A percentile compares a stretch with the other conserved stretches of the same genome.
These are phyloP conservation scores for Stagonosporopsis tanaceti DNA, from an alignment of 2,329 filamentous ascomycete genomes.

Conservation along the genomic window DNA sequence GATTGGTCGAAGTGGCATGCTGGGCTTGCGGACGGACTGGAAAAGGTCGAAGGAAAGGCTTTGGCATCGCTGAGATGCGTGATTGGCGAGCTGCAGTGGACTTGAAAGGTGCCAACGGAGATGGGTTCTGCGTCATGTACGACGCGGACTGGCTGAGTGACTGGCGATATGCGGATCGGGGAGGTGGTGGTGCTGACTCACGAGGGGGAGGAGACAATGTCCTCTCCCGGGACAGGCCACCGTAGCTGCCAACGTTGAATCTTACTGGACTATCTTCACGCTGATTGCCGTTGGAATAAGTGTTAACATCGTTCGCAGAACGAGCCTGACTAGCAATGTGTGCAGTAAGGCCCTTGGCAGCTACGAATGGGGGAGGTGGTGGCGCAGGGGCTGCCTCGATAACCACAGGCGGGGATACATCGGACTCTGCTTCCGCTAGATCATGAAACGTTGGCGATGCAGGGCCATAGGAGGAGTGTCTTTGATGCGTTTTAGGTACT, in stretches of 20 bases:
- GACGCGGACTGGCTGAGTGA: conserved; percentile 31
- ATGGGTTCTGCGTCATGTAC: conserved; percentile 7
- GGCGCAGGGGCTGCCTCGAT: neutral
- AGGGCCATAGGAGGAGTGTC: conserved; percentile 43
- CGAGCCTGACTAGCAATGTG: conserved; percentile 19
- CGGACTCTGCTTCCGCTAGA: conserved; percentile 15
- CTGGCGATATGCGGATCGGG: conserved; percentile 34
- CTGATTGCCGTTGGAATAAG: conserved; percentile 12
- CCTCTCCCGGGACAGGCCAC: conserved; percentile 34
- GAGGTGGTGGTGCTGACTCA: conserved; percentile 36
- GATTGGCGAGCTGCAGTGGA: conserved; percentile 25
- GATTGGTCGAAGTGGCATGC: conserved; percentile 33
- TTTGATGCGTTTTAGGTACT: conserved; percentile 28
- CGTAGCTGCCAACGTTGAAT: conserved; percentile 36
- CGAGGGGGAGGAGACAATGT: conserved; percentile 42
- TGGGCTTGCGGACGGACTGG: conserved; percentile 46
- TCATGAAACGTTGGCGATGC: conserved; percentile 34
- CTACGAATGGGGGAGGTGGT: neutral
- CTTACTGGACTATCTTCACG: conserved; percentile 33
- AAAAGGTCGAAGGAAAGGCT: conserved; percentile 48
- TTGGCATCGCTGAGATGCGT: conserved; percentile 44
- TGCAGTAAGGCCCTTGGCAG: conserved; percentile 14
- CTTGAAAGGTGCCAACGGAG: conserved; percentile 17
- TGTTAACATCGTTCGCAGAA: neutral
- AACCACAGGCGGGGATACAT: neutral